Base-by-base conservation (phyloP, 495 filamentous ascomycete species). In the Chaetomium tenue region DNA sequence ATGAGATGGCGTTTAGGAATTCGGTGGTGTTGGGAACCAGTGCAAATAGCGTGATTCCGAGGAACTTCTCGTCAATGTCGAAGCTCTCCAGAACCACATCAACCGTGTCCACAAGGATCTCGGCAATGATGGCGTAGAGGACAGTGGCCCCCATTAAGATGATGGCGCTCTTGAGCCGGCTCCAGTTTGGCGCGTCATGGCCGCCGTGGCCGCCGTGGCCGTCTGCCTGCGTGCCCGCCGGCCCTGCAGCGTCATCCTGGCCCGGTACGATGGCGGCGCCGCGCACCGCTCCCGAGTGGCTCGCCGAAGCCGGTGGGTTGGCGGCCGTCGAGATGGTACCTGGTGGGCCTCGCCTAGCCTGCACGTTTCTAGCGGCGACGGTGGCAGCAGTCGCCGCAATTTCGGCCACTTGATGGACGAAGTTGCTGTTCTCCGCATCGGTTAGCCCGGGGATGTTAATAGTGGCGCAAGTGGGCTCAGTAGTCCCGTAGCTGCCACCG, bases 151-250 rank as follows among this genome's bases (percentile, higher is more conserved):
- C 89, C 66, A 97, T 86, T 20, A 99, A 81, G 61, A 99, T 92
- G 65, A 97, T 76, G 5, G 92, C 83, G 78, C 89, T 93, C 83
- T 97, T 97, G 44, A 84, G 84, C 67, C 91, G 88, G 65, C 93
- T 91, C 94, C 94, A 99, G 71, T 99, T 99, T 0, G 94, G 94
- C 18, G 94, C 94, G 76, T 99, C 94, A 71, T 99, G 95, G 37
- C 95, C 93, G 65, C 92, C 94, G 71, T 99, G 95, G 37, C 95
- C 93, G 65, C 92, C 93, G 37, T 82, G 65, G 66, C 73, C 63
- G 71, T 66, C 68, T 39, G 54, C 71, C 50, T 61, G 47, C 20
- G 61, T 74, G 70, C 80, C 81, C 66, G 82, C 67, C 12, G 70
- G 58, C 26, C 76, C 76, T 42, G 70, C 75, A 22, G 70, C 63